Conservation (phyloP, 768 basidiomycete genomes). For the Lentinula aciculospora region DNA sequence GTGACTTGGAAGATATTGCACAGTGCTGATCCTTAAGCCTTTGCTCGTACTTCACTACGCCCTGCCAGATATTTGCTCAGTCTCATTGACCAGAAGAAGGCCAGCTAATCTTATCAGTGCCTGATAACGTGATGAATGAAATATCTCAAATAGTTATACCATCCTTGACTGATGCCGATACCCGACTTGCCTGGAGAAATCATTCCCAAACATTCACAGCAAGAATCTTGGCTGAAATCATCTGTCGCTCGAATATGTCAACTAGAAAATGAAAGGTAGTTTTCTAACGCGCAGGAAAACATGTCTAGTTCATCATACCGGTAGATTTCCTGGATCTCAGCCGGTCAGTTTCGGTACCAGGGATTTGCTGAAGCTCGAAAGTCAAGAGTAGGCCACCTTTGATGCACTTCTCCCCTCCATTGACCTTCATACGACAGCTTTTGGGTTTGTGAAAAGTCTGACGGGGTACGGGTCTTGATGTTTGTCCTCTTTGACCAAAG, state of each 20-base stretch:
- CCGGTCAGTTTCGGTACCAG: constrained; percentile 80
- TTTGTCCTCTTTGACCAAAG: constrained; percentile 59
- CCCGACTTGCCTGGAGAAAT: constrained; percentile 69
- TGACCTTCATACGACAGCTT: constrained; percentile 47
- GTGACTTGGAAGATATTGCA: no score
- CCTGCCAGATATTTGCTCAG: no score
- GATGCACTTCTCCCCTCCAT: background rate
- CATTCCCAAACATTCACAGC: constrained; percentile 47
- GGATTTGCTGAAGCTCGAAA: constrained; percentile 74
- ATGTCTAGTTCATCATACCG: constrained; percentile 5
- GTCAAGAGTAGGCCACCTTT: constrained; percentile 60
- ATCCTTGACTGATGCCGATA: constrained; percentile 39
- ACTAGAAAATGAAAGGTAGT: constrained; percentile 60
- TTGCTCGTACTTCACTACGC: no score
- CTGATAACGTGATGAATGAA: background rate
- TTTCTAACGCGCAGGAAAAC: constrained; percentile 7
- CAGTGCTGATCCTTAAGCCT: no score
- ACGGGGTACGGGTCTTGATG: constrained; percentile 88
- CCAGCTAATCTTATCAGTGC: no score
- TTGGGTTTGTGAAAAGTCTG: constrained; percentile 99
- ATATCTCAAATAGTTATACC: no score
- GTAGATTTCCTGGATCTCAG: constrained; percentile 92
- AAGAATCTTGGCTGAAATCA: constrained; percentile 59
- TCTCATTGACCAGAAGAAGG: no score
- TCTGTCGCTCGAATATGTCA: constrained; percentile 62